A percentile compares a stretch with the other conserved stretches of the same genome.
These are phyloP conservation scores for Candida ipomoeae DNA, from an alignment of 805 yeast species.

Conservation along the genomic window DNA sequence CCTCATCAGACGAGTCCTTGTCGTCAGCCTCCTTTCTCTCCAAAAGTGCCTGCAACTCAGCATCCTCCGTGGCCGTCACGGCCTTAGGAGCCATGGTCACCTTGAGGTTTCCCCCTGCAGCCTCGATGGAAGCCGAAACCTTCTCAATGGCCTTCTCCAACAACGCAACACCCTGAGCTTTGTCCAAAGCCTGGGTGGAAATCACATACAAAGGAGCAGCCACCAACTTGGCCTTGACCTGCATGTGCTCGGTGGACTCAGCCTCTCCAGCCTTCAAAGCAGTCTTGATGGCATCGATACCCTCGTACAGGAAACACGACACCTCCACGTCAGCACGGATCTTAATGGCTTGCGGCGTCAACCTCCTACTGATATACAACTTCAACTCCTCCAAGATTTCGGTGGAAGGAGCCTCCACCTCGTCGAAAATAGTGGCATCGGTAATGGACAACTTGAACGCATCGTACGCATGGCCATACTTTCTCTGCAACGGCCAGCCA, in stretches of 20 bases:
- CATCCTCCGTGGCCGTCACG: conserved; percentile 97
- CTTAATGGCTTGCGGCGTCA: conserved; percentile 97
- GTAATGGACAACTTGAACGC: conserved; percentile 96
- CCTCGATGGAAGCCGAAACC: conserved; percentile 64
- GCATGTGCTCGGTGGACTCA: conserved; percentile 76
- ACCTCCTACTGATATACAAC: conserved; percentile 82
- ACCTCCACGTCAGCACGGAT: conserved; percentile 98
- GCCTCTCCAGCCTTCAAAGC: conserved; percentile 87
- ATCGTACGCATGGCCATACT: conserved; percentile 95
- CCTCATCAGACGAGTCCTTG: conserved; percentile 79
- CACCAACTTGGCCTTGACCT: conserved; percentile 88
- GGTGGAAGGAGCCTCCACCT: conserved; percentile 61
- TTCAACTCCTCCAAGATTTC: conserved; percentile 82
- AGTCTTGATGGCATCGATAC: conserved; percentile 91
- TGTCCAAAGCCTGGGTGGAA: conserved; percentile 89
- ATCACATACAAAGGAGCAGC: conserved; percentile 97
- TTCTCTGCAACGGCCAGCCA: conserved; percentile 97
- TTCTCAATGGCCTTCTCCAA: conserved; percentile 76
- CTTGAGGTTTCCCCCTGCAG: conserved; percentile 80
- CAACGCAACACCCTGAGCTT: conserved; percentile 77
- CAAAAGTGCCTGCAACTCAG: conserved; percentile 92
- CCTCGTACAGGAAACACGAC: conserved; percentile 94
- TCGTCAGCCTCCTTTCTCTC: conserved; percentile 90
- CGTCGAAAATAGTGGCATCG: conserved; percentile 83
- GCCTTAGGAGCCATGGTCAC: conserved; percentile 99